phyloP scores from a whole-genome alignment of 108 stramenopile species.

The Nannochloropsis salina region DNA sequence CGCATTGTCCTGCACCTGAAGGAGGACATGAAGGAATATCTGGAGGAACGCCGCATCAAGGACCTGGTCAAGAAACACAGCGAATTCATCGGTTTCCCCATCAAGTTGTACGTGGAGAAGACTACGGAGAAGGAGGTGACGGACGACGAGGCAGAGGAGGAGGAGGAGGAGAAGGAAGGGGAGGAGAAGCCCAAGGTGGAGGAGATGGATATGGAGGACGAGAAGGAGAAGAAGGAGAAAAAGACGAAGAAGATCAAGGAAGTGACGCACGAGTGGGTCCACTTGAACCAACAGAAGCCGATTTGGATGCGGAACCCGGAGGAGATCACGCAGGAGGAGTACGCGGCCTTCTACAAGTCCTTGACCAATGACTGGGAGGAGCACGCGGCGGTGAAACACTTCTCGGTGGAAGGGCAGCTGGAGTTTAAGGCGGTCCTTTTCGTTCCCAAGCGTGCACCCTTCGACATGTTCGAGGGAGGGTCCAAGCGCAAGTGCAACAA shows the following conservation, averaged over 20 bases:
- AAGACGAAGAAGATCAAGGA: slow-evolving; percentile 99
- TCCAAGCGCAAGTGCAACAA: slow-evolving; percentile 99
- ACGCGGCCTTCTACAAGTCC: slow-evolving; percentile 99
- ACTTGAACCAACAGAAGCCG: slow-evolving; percentile 99
- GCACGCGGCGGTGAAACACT: slow-evolving; percentile 99
- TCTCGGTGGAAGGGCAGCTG: slow-evolving; percentile 99
- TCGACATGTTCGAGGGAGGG: slow-evolving; percentile 99
- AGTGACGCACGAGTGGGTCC: slow-evolving; percentile 98
- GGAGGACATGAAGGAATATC: slow-evolving; percentile 99
- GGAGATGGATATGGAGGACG: slow-evolving; percentile 79
- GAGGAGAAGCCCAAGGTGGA: slow-evolving; percentile 76
- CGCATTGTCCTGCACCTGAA: slow-evolving; percentile 96
- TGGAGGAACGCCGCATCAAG: slow-evolving; percentile 96
- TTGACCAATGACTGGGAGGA: slow-evolving; percentile 99
- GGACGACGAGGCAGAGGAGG: slow-evolving; percentile 94
- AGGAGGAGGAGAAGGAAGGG: slow-evolving; percentile 80
- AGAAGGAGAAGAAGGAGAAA: slow-evolving; percentile 91
- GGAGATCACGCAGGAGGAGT: slow-evolving; percentile 98
- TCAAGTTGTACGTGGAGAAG: slow-evolving; percentile 99
- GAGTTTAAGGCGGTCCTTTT: slow-evolving; percentile 97
- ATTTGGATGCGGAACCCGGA: slow-evolving; percentile 99
- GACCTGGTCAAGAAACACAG: slow-evolving; percentile 99
- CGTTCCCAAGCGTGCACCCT: slow-evolving; percentile 98
- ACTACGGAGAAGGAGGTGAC: slow-evolving; percentile 99
- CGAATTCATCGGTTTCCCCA: slow-evolving; percentile 99